Evolutionary conservation across 345 rosid genomes (phyloP).

Genomic region (Tarenaya hassleriana): DNA sequence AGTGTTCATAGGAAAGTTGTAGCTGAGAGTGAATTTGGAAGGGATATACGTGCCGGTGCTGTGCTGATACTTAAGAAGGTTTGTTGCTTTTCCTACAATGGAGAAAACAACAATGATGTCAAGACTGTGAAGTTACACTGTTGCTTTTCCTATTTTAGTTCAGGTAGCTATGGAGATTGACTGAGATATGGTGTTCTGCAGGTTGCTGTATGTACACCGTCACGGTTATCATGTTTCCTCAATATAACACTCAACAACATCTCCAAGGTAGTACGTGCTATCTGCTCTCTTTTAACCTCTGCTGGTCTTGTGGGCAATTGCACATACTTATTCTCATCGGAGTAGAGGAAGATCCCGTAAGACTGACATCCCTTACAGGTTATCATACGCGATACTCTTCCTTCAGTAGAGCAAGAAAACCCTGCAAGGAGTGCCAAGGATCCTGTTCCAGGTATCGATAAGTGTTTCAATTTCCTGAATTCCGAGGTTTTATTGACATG

Average conservation of each 20-base stretch:
- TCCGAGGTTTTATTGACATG: neutral
- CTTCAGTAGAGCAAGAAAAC: constrained; percentile 23
- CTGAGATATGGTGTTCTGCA: constrained; percentile 29
- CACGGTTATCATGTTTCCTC: constrained; percentile 44
- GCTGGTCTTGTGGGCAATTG: neutral
- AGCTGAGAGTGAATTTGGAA: constrained; percentile 43
- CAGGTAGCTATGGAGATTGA: constrained; percentile 14
- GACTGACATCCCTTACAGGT: constrained; percentile 41
- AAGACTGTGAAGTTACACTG: constrained; percentile 5
- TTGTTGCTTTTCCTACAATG: constrained; percentile 9
- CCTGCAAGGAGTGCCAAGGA: constrained; percentile 22
- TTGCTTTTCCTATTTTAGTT: constrained; percentile 1
- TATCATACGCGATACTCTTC: constrained; percentile 42
- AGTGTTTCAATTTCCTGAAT: neutral
- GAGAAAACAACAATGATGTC: neutral
- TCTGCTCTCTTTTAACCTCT: neutral
- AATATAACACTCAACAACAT: constrained; percentile 71
- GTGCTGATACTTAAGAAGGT: constrained; percentile 71
- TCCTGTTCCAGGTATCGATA: constrained; percentile 35
- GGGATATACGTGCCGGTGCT: constrained; percentile 61
- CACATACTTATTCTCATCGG: constrained; percentile 7
- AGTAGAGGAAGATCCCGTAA: constrained; percentile 1
- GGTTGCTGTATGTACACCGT: constrained; percentile 73
- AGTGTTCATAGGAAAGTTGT: constrained; percentile 64
- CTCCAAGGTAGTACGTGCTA: constrained; percentile 44